Base-by-base conservation (phyloP, 2,329 filamentous ascomycete genomes). In the Chrysosporium keratinophilum region DNA sequence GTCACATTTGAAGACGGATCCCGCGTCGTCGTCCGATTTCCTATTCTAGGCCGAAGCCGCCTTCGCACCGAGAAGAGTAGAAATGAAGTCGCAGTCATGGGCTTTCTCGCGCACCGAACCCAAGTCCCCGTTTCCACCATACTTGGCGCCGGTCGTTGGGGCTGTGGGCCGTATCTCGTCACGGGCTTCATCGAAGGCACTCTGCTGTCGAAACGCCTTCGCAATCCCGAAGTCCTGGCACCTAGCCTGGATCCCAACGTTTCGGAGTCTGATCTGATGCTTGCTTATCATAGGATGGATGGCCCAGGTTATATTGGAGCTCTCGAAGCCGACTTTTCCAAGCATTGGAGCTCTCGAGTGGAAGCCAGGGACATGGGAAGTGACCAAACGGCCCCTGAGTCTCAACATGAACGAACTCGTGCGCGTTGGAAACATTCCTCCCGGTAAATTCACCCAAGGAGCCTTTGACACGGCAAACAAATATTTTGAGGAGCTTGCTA, bases 121-220 rank as follows among this genome's bases (percentile, higher is more conserved):
- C 1, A 14, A 12, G 2, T 54, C 10, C 45, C 52, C 1, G 43
- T 50, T n/a, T 45, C 45, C 20, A 35, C 19, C 2, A 15, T 52
- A 28, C 41, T 50, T 34, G 45, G 54, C 41, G 54, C 19, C 50
- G 63, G 64, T 1, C 57, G 53, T 15, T 63, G 45, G 58, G 41
- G 55, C 15, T 10, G 54, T 59, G 43, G 63, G 56, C 17, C 63
- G 56, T 51, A 65, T 61, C 63, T 67, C 34, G 58, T 66, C n/a
- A 62, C 63, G 54, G 33, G 42, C 39, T 63, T 64, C 55, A 45
- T 66, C 19, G 63, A 66, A 48, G 63, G 61, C 15, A 60, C 56
- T 23, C 37, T 42, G 35, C 50, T 67, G 40, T 52, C 54, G 34
- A 50, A 54, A 43, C 41, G 12, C 4, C 43, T 56, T 17, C 12